These are phyloP conservation scores for Pisolithus thermaeus DNA, from an alignment of 1,284 basidiomycete species.

Conservation along the genomic window DNA sequence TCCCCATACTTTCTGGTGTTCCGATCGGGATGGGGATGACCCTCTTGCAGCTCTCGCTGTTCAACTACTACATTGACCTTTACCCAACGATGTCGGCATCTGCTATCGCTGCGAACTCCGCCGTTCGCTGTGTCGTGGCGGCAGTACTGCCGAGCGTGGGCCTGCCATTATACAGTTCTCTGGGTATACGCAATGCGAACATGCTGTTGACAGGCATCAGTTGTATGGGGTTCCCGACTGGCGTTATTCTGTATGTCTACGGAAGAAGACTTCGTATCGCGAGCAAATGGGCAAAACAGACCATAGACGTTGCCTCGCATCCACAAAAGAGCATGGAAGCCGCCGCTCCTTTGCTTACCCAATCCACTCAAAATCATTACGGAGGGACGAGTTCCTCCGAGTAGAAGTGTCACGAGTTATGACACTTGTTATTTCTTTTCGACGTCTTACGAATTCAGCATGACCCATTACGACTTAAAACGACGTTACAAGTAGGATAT, in stretches of 20 bases:
- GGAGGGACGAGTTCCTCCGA: background rate
- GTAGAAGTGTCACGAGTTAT: background rate
- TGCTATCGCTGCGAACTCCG: conserved; percentile 24
- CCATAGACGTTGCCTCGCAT: background rate
- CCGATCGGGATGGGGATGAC: conserved; percentile 27
- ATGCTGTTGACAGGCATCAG: conserved; percentile 21
- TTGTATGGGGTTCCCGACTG: conserved; percentile 18
- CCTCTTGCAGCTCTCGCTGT: conserved; percentile 22
- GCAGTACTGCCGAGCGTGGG: conserved; percentile 21
- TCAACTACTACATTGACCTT: conserved; percentile 28
- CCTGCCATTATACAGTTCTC: conserved; percentile 14
- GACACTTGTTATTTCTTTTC: background rate
- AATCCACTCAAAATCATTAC: background rate
- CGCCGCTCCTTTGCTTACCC: background rate
- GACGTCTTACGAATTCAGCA: too few species aligned
- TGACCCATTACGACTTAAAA: too few species aligned
- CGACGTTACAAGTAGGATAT: too few species aligned
- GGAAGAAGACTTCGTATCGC: conserved; percentile 16
- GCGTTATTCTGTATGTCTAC: conserved; percentile 14
- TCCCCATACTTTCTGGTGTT: conserved; percentile 22
- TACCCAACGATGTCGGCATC: conserved; percentile 24
- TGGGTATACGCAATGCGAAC: conserved; percentile 21
- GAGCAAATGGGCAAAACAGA: conserved; percentile 23
- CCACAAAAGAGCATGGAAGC: background rate
- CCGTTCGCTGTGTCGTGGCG: conserved; percentile 11